Conservation (phyloP, 2,329 filamentous ascomycete species). For the Camptophora hylomeconis region DNA sequence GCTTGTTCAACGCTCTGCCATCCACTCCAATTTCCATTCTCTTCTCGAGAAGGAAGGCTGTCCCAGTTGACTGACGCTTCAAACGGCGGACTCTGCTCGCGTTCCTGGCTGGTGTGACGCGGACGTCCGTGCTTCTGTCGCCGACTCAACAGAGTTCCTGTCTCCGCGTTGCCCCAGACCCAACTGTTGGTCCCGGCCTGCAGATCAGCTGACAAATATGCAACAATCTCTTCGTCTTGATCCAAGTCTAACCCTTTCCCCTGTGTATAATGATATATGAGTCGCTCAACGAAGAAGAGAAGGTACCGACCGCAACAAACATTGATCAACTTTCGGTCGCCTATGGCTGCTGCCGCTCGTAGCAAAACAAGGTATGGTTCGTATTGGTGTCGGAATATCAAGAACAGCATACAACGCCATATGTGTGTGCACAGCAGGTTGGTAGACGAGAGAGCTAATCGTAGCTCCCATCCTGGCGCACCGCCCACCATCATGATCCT, state of each 20-base stretch:
- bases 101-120: constrained; percentile 7
- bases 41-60: constrained; percentile 37
- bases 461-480: constrained; percentile 32
- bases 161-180: constrained; percentile 62
- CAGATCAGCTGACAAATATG: constrained; percentile 73
- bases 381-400: constrained; percentile 63
- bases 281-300: constrained; percentile 62
- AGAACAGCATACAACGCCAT: constrained; percentile 72
- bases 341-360: constrained; percentile 57
- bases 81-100: constrained; percentile 10
- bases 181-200: constrained; percentile 64
- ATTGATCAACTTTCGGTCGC: constrained; percentile 58
- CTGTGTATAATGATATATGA: constrained; percentile 37
- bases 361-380: constrained; percentile 61
- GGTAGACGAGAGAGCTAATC: constrained; percentile 52
- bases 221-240: constrained; percentile 75
- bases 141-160: constrained; percentile 15
- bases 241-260: constrained; percentile 32
- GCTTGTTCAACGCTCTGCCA: constrained; percentile 63
- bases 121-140: constrained; percentile 15
- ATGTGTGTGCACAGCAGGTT: constrained; percentile 69
- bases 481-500: constrained; percentile 43
- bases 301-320: constrained; percentile 69
- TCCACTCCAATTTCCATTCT: constrained; percentile 59
- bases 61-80: constrained; percentile 10